Percentiles rank a stretch among this genome's conserved stretches.
These are phyloP conservation scores for Curvularia lunata DNA, from an alignment of 2,329 filamentous ascomycete genomes.

Conservation along the genomic window DNA sequence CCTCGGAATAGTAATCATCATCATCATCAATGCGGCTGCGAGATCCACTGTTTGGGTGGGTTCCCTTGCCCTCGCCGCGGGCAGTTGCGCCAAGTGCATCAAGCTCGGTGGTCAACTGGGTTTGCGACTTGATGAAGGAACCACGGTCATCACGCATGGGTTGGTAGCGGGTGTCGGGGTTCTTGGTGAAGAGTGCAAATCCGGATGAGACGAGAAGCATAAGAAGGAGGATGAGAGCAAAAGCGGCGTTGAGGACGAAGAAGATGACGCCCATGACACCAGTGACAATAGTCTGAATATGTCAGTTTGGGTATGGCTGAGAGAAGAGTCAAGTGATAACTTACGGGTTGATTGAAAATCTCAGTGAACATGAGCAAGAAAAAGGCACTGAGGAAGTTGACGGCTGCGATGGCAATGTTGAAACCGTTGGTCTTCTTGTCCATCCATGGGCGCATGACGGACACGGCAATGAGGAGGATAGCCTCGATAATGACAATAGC, in stretches of 20 bases:
- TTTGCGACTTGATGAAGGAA: conserved; percentile 97
- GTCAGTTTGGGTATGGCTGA: conserved; percentile 20
- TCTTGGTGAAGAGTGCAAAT: conserved; percentile 87
- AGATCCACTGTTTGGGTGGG: conserved; percentile 35
- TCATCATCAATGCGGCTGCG: conserved; percentile 74
- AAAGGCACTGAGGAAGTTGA: conserved; percentile 91
- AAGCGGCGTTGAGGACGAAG: conserved; percentile 85
- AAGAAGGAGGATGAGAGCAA: conserved; percentile 80
- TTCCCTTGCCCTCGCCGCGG: conserved; percentile 71
- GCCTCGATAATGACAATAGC: conserved; percentile 85
- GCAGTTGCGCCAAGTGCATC: conserved; percentile 89
- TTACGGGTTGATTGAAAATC: conserved; percentile 80
- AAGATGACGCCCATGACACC: conserved; percentile 89
- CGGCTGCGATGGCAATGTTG: conserved; percentile 87
- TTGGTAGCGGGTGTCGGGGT: conserved; percentile 93
- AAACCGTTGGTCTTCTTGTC: conserved; percentile 97
- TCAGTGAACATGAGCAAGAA: conserved; percentile 88
- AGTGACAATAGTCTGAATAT: conserved; percentile 71
- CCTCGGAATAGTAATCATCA: conserved; percentile 65
- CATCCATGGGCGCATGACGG: conserved; percentile 92
- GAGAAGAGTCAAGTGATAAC: conserved; percentile 30
- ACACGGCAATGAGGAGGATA: conserved; percentile 75
- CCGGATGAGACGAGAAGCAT: conserved; percentile 78
- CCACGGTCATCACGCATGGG: conserved; percentile 96
- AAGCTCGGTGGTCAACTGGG: conserved; percentile 84